Base-by-base conservation (phyloP, 2,329 filamentous ascomycete genomes). In the Hymenoscyphus linearis region DNA sequence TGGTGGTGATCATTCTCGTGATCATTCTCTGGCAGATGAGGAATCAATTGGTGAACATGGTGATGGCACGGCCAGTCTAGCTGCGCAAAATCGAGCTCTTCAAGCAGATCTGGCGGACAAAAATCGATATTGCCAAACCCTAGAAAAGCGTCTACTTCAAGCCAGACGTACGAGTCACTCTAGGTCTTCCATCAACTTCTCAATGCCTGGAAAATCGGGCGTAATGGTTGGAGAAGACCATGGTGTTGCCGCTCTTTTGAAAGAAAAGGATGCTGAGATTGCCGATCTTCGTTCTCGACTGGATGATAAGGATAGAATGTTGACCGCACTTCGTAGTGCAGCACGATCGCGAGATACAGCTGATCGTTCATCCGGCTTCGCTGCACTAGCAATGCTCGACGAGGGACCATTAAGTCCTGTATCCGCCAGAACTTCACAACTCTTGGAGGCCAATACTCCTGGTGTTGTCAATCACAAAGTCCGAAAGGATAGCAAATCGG, bases 71-170 rank as follows among this genome's bases (percentile, higher is more conserved):
- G 95, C 95, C 7, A 91, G 89, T 26, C 76, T 96, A 55, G 79
- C 87, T 52, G 85, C 90, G n/a, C 95, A 97, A 72, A 92, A 97
- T 68, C 85, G 87, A 56, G 90, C 96, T n/a, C 78, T 99, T 55
- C 95, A 96, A 74, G 86, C 92, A n/a, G 95, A 99, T 74, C 82
- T 99, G 54, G 85, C 84, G n/a, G 95, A 99, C 76, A 97, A 96
- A 78, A 98, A 95, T 69, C 89, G 95, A 35, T 99, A 99, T 74
- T 98, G 98, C 68, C 84, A 89, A 31, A 98, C 95, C 0, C 77
- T 99, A 13, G 95, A 99, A 77, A 96, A 96, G 75, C 85, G 95
- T 27, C 79, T 99, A 1, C 80, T 98, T 36, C 95, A 99, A 72
- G 95, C 95, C 40, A 84, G 95, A 47, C 83, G 93, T 55, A 91